Evolutionary conservation across 1,139 yeast genomes (phyloP), one percentile per base, ranked within the genome.

Genomic region (Zygosaccharomyces pseudobailii): DNA sequence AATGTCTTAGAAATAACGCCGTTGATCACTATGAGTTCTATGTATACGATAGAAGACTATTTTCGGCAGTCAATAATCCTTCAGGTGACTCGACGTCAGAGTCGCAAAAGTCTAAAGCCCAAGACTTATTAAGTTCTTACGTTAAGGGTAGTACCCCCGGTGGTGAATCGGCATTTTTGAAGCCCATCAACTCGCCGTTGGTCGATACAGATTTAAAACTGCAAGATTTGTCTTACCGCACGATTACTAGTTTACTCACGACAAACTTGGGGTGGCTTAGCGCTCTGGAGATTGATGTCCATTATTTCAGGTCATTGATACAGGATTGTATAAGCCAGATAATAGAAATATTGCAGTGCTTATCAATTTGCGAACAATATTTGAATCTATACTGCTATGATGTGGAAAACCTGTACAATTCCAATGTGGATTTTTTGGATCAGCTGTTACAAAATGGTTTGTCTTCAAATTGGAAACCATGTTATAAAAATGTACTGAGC

Each of bases 341-440:
- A 10, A 56, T 59, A 17, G 57, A 64, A 2, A 62, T 82, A 22
- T 71, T 82, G 58, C 73, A 75, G 43, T 73, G 85, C 19, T 66
- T 83, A 33, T 76, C 73, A 50, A 76, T 80, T 4, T 73, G 83
- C 6, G 73, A 78, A 45, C 84, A 81, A 57, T 83, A 83, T 61
- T 74, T 80, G 38, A 74, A 79, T 27, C 70, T 73, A 40, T 79
- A 78, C 60, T 70, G 76, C 32, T 59, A 65, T 53, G 78, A 76
- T 45, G 68, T 78, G 35, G 82, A 79, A 48, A 79, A 76, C 55
- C 71, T 70, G 33, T 80, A 79, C 59, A 73, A 74, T 47, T 73
- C 71, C 21, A 74, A 78, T 37, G 68, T 72, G 42, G 78, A 75
- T 40, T 72, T 75, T 47, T 69, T 82, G 42, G 70, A 69, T 44